Evolutionary conservation across 139 green algal genomes (phyloP), one percentile per base, ranked within the genome.

Genomic region (Chlorella ohadii): DNA sequence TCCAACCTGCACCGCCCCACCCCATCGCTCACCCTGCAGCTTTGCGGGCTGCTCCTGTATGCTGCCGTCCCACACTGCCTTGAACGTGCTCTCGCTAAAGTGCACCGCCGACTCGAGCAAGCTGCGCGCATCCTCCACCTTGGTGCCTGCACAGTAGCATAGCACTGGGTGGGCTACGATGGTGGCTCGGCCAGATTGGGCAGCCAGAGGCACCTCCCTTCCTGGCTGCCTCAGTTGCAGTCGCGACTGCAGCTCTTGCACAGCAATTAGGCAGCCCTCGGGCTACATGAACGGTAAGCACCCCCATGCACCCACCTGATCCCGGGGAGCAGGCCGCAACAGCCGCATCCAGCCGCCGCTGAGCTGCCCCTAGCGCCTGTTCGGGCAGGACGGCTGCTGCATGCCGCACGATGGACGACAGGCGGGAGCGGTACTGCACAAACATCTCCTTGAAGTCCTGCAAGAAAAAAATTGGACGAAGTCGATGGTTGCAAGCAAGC

Each of bases 401-500:
- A 19, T 68, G 70, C 55, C 68, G 83, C 33, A 89, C 88, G 20
- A 93, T 84, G 17, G 39, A 22, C 5, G 68, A 74, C 51, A 93
- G 72, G 28, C 85, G 66, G 39, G 55, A 34, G 16, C 89, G 87
- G 79, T 92, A 92, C 27, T 71, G 44, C 17, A 91, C 63, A 74
- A 88, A 85, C 20, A 91, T 87, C 20, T 91, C 86, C 31, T 88
- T 88, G 81, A 88, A 92, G 34, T 93, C 89, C 63, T 88, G 73
- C 80, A 31, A 20, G 3, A 15, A 33, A 47, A 51, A 41, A 61
- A 59, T 38, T 22, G 28, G 4, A 75, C 12, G n/a, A n/a, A n/a
- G n/a, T n/a, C n/a, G n/a, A n/a, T n/a, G n/a, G n/a, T n/a, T n/a
- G n/a, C n/a, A n/a, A n/a, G n/a, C n/a, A n/a, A n/a, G n/a, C n/a